These are phyloP conservation scores for Lojkania enalia DNA, from an alignment of 2,329 filamentous ascomycete species.

Conservation along the genomic window DNA sequence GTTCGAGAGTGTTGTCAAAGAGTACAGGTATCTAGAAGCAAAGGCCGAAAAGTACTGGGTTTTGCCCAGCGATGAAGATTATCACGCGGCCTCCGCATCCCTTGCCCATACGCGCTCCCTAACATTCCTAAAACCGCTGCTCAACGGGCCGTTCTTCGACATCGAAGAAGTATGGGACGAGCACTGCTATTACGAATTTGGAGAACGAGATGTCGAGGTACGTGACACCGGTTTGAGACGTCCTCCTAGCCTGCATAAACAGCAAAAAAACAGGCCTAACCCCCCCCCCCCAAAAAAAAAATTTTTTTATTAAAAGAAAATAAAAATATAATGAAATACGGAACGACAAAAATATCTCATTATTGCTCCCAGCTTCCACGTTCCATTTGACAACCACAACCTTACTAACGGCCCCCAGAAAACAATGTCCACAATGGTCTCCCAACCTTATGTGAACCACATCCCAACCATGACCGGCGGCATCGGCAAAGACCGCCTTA, in stretches of 20 bases:
- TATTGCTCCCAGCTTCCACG: too few species aligned
- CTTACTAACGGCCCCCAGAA: too few species aligned
- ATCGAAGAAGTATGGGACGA: slow-evolving; percentile 80
- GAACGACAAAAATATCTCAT: too few species aligned
- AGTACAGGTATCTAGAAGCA: slow-evolving; percentile 30
- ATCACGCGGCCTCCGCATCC: slow-evolving; percentile 57
- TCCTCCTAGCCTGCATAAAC: too few species aligned
- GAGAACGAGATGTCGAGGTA: slow-evolving; percentile 67
- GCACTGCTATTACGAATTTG: slow-evolving; percentile 73
- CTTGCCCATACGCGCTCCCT: slow-evolving; percentile 69
- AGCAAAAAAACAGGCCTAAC: too few species aligned
- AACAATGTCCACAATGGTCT: slow-evolving; percentile 82
- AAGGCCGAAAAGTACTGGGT: slow-evolving; percentile 30
- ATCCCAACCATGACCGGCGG: slow-evolving; percentile 71
- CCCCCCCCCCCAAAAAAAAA: too few species aligned
- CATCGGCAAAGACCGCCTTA: slow-evolving; percentile 64
- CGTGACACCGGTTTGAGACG: too few species aligned
- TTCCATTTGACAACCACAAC: too few species aligned
- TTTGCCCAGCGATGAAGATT: slow-evolving; percentile 32
- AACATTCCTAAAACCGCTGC: slow-evolving; percentile 64
- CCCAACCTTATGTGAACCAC: slow-evolving; percentile 79
- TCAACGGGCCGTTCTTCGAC: slow-evolving; percentile 70
- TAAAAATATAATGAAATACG: too few species aligned
- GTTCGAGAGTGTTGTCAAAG: slow-evolving; percentile 23
- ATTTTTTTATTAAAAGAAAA: too few species aligned